These are phyloP conservation scores for Yarrowia sp. DNA, from an alignment of 805 yeast species.

Conservation along the genomic window DNA sequence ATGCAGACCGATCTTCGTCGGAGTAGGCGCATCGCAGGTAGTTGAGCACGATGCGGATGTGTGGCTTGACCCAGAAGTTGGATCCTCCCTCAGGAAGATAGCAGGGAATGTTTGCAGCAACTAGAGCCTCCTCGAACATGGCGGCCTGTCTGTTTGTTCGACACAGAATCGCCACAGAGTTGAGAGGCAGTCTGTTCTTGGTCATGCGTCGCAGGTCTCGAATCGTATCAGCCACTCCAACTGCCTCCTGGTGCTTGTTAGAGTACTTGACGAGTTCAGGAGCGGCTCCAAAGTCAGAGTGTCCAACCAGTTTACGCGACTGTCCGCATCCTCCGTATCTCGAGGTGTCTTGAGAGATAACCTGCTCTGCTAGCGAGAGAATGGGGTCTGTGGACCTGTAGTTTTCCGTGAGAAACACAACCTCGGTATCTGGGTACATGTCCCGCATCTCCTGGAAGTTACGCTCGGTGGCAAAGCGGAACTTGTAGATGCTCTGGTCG, in stretches of 20 bases:
- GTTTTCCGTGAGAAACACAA: slow-evolving; percentile 58
- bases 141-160: slow-evolving; percentile 63
- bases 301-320: slow-evolving; percentile 17
- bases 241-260: slow-evolving; percentile 54
- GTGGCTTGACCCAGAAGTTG: slow-evolving; percentile 77
- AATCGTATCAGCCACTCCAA: slow-evolving; percentile 57
- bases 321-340: slow-evolving; percentile 30
- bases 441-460: slow-evolving; percentile 60
- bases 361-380: slow-evolving; percentile 57
- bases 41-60: slow-evolving; percentile 60
- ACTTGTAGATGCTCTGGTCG: slow-evolving; percentile 90
- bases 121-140: slow-evolving; percentile 60
- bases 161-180: slow-evolving; percentile 72
- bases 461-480: slow-evolving; percentile 70
- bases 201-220: slow-evolving; percentile 48
- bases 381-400: slow-evolving; percentile 77
- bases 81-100: slow-evolving; percentile 62
- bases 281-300: slow-evolving; percentile 26
- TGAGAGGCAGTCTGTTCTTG: slow-evolving; percentile 44
- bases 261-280: slow-evolving; percentile 42
- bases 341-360: slow-evolving; percentile 58
- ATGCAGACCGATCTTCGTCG: slow-evolving; percentile 59
- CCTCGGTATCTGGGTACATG: slow-evolving; percentile 38
- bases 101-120: slow-evolving; percentile 55
- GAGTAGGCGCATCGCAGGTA: slow-evolving; percentile 62